A percentile compares a stretch with the other conserved stretches of the same genome.
Conservation (phyloP, 257 asterid genomes). For the Nyctanthes arbortristis region DNA sequence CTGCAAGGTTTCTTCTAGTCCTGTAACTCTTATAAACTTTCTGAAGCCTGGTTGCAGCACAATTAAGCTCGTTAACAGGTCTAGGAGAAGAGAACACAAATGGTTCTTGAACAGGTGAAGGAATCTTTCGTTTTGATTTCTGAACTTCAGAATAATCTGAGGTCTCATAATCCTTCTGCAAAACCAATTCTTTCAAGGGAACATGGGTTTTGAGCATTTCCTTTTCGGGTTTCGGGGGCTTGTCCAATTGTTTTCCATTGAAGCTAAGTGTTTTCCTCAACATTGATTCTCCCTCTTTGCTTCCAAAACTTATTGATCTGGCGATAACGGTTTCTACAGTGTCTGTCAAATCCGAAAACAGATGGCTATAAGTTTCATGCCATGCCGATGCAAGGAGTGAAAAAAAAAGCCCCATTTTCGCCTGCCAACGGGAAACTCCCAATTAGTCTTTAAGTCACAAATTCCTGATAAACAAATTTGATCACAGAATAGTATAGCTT, state of each 20-base stretch:
- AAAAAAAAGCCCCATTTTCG: constrained; percentile 44
- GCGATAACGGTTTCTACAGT: constrained; percentile 36
- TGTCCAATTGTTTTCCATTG: constrained; percentile 25
- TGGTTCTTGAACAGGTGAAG: constrained; percentile 17
- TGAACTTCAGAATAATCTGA: neutral
- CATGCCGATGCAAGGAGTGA: constrained; percentile 43
- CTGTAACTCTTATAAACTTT: constrained; percentile 53
- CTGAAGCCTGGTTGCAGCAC: constrained; percentile 47
- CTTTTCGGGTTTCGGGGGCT: constrained; percentile 16
- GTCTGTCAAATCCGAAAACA: constrained; percentile 30
- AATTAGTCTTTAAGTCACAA: no score
- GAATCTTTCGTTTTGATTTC: constrained; percentile 19
- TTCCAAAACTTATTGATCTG: constrained; percentile 52
- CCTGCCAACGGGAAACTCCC: neutral
- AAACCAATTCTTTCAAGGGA: constrained; percentile 29
- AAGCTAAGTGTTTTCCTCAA: constrained; percentile 34
- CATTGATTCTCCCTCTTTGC: constrained; percentile 36
- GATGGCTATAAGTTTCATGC: constrained; percentile 33
- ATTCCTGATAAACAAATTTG: constrained; percentile 10
- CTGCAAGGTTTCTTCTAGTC: constrained; percentile 53
- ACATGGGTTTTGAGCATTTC: constrained; percentile 28
- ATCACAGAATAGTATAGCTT: neutral
- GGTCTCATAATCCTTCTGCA: constrained; percentile 19
- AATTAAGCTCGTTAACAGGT: constrained; percentile 39
- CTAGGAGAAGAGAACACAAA: constrained; percentile 28